Evolutionary conservation across 345 rosid species (phyloP).

Genomic region (Limnanthes douglasii): DNA sequence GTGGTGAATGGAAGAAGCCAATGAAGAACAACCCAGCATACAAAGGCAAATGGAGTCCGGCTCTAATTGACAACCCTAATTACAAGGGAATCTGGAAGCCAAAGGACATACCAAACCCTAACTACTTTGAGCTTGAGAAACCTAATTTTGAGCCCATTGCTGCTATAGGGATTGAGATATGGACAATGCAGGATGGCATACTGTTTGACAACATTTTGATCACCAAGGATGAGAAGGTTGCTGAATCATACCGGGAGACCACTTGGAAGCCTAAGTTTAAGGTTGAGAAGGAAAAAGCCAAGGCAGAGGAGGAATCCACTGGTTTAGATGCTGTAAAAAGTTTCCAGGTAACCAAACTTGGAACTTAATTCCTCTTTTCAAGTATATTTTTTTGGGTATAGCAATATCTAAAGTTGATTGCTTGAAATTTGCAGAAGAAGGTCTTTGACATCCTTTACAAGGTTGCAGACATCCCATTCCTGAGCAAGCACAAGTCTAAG

Average conservation of each 20-base stretch:
- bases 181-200: constrained; percentile 93
- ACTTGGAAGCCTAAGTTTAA: constrained; percentile 63
- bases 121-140: constrained; percentile 54
- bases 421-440: constrained; percentile 27
- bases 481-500: constrained; percentile 37
- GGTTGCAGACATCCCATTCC: constrained; percentile 61
- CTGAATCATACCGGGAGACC: constrained; percentile 27
- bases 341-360: constrained; percentile 19
- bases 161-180: constrained; percentile 76
- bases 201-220: constrained; percentile 70
- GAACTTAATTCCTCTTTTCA: neutral
- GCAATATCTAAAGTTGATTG: neutral
- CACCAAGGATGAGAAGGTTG: constrained; percentile 47
- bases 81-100: constrained; percentile 91
- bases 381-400: neutral
- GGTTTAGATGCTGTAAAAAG: constrained; percentile 26
- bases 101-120: constrained; percentile 62
- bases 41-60: constrained; percentile 78
- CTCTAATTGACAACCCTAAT: constrained; percentile 68
- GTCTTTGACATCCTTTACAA: constrained; percentile 54
- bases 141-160: constrained; percentile 73
- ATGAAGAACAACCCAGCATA: constrained; percentile 71
- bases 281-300: constrained; percentile 57
- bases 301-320: constrained; percentile 53
- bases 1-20: constrained; percentile 88